Evolutionary conservation across 2,329 filamentous ascomycete species (phyloP).

Genomic region (Xylaria sp.): DNA sequence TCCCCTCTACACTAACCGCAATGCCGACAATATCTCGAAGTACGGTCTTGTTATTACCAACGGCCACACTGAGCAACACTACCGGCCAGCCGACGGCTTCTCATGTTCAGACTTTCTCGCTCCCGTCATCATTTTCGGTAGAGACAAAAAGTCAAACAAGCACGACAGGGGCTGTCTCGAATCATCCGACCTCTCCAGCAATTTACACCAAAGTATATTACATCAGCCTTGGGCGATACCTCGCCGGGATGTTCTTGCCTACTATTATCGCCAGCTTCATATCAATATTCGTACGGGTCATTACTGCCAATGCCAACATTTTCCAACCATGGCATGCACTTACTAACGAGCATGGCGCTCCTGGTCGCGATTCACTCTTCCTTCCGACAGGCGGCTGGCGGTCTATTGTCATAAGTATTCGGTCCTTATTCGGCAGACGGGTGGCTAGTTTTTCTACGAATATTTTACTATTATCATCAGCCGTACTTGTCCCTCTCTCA

Average conservation of each 20-base stretch:
- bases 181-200: too few relatives aligned
- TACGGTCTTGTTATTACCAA: too few relatives aligned
- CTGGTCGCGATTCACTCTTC: conserved; percentile 49
- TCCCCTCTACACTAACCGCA: too few relatives aligned
- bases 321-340: conserved; percentile 54
- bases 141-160: too few relatives aligned
- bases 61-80: too few relatives aligned
- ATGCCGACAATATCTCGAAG: too few relatives aligned
- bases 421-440: conserved; percentile 41
- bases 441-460: conserved; percentile 45
- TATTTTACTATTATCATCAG: conserved; percentile 44
- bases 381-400: conserved; percentile 42
- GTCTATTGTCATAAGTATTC: conserved; percentile 40
- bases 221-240: conserved; percentile 38
- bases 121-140: too few relatives aligned
- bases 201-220: too few relatives aligned
- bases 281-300: conserved; percentile 40
- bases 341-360: conserved; percentile 45
- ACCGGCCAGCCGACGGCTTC: too few relatives aligned
- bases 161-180: too few relatives aligned
- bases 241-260: conserved; percentile 41
- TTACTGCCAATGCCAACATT: conserved; percentile 42
- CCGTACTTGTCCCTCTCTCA: conserved; percentile 47
- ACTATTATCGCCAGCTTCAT: conserved; percentile 40
- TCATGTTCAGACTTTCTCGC: too few relatives aligned